Conservation (phyloP, 2,329 filamentous ascomycete species). For the Monosporascus cannonballus region DNA sequence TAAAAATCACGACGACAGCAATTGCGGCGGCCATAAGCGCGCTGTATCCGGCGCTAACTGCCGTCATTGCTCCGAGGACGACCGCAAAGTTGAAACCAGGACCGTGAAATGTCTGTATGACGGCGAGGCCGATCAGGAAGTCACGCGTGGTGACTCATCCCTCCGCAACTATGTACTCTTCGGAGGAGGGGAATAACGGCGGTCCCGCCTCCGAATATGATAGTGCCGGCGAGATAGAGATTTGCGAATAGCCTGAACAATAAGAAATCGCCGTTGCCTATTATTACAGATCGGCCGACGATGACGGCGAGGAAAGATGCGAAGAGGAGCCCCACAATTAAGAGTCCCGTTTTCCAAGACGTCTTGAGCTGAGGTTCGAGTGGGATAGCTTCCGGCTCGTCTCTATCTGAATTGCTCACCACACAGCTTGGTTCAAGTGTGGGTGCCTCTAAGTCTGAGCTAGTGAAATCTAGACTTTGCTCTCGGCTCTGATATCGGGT, state of each 20-base stretch:
- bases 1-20: conserved; percentile 47
- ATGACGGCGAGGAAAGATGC: conserved; percentile 51
- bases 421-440: not conserved
- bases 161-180: conserved; percentile 55
- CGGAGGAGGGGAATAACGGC: conserved; percentile 59
- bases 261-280: conserved; percentile 30
- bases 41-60: conserved; percentile 30
- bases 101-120: conserved; percentile 65
- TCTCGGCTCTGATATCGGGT: too few species aligned
- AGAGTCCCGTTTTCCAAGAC: conserved; percentile 38
- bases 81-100: conserved; percentile 49
- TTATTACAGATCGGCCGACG: conserved; percentile 37
- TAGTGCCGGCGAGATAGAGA: conserved; percentile 67
- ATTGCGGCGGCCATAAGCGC: conserved; percentile 42
- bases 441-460: too few species aligned
- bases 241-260: conserved; percentile 61
- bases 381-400: conserved; percentile 27
- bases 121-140: conserved; percentile 66
- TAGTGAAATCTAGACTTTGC: too few species aligned
- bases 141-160: conserved; percentile 66
- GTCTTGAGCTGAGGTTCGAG: conserved; percentile 29
- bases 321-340: conserved; percentile 44
- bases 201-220: conserved; percentile 59
- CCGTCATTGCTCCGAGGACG: conserved; percentile 46
- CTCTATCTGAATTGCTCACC: not conserved